Evolutionary conservation across 2,329 filamentous ascomycete genomes (phyloP), one percentile per base, ranked within the genome.

Genomic region (Phialophora expanda): DNA sequence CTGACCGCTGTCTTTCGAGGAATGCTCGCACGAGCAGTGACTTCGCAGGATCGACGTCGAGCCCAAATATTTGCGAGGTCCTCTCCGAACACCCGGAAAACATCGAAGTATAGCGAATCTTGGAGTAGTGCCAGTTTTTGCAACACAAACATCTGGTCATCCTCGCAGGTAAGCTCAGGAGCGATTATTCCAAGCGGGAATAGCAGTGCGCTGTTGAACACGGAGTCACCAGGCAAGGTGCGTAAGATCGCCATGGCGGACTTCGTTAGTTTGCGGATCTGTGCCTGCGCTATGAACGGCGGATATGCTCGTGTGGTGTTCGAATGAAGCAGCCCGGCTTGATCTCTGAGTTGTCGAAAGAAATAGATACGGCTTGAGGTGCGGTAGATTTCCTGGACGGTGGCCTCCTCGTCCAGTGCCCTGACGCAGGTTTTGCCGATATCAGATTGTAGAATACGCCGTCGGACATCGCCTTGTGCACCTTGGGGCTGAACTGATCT

Each of bases 321-420:
- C 17, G 59, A 38, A 17, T 61, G 12, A 1, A 22, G 4, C 17
- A 54, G 32, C 5, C 20, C 30, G 26, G 22, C 32, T n/a, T n/a
- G 50, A 11, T 61, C 48, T 55, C 59, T 61, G 17, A 61, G 32
- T 22, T 55, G 59, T 17, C 48, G 30, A 46, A 61, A 55, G 38
- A 54, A 61, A 30, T 61, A 34, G 12, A 61, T 55, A 41, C 59
- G 48, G 48, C 59, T 46, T n/a, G 59, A n/a, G 17, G 24, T 46
- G 14, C 59, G 59, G 34, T 61, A 61, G 20, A 61, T 61, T 41
- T 61, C 59, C 22, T 34, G 26, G 34, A 61, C 48, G 4, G 44
- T 55, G 38, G 38, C 38, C 38, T 44, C 14, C 3, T 44, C 17
- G 20, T 44, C 38, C 38, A 8, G 17, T 44, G 14, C 38, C 7